Percentiles rank a stretch among this genome's conserved stretches.
phyloP scores from a whole-genome alignment of 257 asterid genomes.

The Salvia hispanica region DNA sequence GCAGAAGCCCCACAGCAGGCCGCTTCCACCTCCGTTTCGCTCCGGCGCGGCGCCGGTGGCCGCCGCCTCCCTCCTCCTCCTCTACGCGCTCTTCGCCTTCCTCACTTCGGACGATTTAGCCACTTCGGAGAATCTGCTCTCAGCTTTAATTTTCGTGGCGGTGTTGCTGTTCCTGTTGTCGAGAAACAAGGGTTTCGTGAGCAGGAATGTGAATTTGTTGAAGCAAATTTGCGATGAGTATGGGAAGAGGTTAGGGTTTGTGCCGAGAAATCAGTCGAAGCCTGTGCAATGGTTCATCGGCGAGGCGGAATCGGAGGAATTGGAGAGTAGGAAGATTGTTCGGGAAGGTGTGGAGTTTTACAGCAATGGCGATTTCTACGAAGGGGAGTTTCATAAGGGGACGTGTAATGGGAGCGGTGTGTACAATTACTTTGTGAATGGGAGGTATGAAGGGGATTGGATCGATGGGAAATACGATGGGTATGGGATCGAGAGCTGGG shows the following conservation, averaged over 20 bases:
- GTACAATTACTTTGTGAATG: constrained; percentile 64
- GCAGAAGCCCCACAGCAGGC: constrained; percentile 80
- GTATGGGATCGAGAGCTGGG: constrained; percentile 88
- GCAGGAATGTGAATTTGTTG: constrained; percentile 31
- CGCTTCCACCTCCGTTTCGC: constrained; percentile 37
- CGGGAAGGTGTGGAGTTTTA: constrained; percentile 82
- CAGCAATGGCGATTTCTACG: constrained; percentile 86
- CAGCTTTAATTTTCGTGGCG: constrained; percentile 61
- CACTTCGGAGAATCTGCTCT: constrained; percentile 69
- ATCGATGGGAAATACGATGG: constrained; percentile 88
- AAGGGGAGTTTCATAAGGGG: constrained; percentile 90
- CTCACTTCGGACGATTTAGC: constrained; percentile 49
- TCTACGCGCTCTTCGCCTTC: constrained; percentile 60
- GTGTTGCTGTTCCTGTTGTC: constrained; percentile 52
- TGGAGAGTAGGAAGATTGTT: constrained; percentile 34
- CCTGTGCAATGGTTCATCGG: constrained; percentile 90
- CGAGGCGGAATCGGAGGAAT: constrained; percentile 38
- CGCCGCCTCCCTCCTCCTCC: constrained; percentile 42
- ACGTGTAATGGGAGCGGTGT: constrained; percentile 92
- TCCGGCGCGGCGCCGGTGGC: constrained; percentile 55
- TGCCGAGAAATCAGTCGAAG: constrained; percentile 44
- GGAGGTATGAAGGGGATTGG: constrained; percentile 96
- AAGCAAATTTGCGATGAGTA: constrained; percentile 46
- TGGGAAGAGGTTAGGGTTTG: constrained; percentile 41
- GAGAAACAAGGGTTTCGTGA: constrained; percentile 50